Conservation (phyloP, 768 basidiomycete species). For the Serendipita sp. region DNA sequence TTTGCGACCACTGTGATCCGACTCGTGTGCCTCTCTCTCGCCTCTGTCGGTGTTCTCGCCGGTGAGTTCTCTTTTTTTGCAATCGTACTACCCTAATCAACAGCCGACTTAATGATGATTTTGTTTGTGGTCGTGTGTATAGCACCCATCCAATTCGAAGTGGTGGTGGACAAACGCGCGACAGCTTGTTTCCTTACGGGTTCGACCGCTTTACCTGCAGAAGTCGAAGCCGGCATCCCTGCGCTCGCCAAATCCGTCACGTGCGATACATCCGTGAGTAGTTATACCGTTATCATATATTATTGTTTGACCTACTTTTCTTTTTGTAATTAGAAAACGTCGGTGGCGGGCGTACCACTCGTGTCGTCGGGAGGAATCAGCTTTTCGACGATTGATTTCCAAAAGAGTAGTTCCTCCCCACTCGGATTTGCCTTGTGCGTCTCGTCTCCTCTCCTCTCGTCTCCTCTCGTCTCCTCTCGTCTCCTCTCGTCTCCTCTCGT, state of each 20-base stretch:
- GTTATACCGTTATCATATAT: background rate
- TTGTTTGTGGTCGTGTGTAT: too few species aligned
- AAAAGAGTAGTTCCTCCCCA: constrained; percentile 6
- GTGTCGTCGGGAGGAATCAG: constrained; percentile 9
- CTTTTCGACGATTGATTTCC: constrained; percentile 11
- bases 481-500: background rate
- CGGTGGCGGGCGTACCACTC: constrained; percentile 8
- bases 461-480: background rate
- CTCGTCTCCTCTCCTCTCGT: too few species aligned
- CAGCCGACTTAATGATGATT: too few species aligned
- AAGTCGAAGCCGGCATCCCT: background rate
- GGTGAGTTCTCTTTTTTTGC: too few species aligned
- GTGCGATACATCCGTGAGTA: background rate
- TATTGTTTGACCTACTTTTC: too few species aligned
- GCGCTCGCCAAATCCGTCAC: background rate
- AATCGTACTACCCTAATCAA: too few species aligned
- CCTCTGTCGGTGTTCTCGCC: too few species aligned
- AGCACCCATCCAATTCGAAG: background rate
- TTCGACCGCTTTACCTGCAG: constrained; percentile 6
- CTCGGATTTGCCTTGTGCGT: constrained; percentile 10
- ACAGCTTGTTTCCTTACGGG: constrained; percentile 9
- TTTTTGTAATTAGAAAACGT: too few species aligned
- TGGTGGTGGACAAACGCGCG: background rate
- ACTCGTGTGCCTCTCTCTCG: too few species aligned
- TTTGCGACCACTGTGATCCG: too few species aligned